phyloP scores from a whole-genome alignment of 2,329 filamentous ascomycete genomes.

The Clarireedia paspali region DNA sequence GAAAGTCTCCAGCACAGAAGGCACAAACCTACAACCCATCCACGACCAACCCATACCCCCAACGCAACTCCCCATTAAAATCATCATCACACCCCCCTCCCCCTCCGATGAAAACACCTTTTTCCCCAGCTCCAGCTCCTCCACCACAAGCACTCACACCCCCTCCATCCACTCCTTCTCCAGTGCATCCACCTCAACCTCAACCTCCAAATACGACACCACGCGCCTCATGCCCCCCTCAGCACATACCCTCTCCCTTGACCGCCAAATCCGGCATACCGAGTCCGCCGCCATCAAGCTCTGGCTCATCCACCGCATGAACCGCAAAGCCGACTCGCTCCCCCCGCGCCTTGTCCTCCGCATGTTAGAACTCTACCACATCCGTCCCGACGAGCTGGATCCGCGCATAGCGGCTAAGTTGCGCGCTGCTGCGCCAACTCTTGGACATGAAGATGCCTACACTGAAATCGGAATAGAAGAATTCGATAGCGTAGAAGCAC shows the following conservation, averaged over 20 bases:
- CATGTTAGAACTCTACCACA: slow-evolving; percentile 23
- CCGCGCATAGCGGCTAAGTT: slow-evolving; percentile 14
- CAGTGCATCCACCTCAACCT: background rate
- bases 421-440: too few relatives aligned
- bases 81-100: slow-evolving; percentile 21
- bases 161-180: background rate
- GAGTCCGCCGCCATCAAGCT: slow-evolving; percentile 19
- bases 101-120: slow-evolving; percentile 1
- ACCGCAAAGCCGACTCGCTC: slow-evolving; percentile 18
- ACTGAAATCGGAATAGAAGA: background rate
- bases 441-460: too few relatives aligned
- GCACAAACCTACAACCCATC: background rate
- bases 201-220: slow-evolving; percentile 8
- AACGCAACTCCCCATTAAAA: slow-evolving; percentile 13
- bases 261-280: background rate
- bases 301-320: slow-evolving; percentile 22
- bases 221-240: slow-evolving; percentile 19
- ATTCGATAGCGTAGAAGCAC: background rate
- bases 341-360: slow-evolving; percentile 14
- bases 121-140: slow-evolving; percentile 2
- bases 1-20: background rate
- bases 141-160: background rate
- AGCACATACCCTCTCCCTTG: slow-evolving; percentile 9
- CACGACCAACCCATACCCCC: background rate
- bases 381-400: slow-evolving; percentile 17